A percentile compares a stretch with the other conserved stretches of the same genome.
These are phyloP conservation scores for Bipolaris cookei DNA, from an alignment of 2,329 filamentous ascomycete genomes.

Conservation along the genomic window DNA sequence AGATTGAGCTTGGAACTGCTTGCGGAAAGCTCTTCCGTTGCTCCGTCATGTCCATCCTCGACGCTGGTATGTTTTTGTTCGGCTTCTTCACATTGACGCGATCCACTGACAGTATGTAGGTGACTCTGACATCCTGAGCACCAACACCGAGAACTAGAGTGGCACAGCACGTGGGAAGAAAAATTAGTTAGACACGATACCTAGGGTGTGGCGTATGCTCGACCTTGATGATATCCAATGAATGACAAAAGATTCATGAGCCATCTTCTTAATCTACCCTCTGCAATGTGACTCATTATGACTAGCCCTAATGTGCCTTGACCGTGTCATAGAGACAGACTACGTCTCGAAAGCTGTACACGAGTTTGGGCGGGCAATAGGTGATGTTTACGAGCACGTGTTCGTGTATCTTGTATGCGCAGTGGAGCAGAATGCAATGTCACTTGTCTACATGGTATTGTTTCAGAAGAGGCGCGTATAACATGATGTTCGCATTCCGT, in stretches of 20 bases:
- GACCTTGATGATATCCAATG: constrained; percentile 36
- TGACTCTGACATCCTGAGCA: constrained; percentile 93
- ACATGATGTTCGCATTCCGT: not conserved
- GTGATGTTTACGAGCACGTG: not conserved
- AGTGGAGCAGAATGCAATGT: not conserved
- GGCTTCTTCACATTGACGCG: not conserved
- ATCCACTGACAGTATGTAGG: constrained; percentile 32
- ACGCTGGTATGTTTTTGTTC: constrained; percentile 68
- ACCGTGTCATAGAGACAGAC: no score
- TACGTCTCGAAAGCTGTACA: not conserved
- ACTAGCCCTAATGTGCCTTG: not conserved
- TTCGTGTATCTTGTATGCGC: not conserved
- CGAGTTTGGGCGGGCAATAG: not conserved
- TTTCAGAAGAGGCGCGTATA: not conserved
- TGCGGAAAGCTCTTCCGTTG: constrained; percentile 99
- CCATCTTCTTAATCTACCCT: constrained; percentile 18
- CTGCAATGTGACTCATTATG: constrained; percentile 13
- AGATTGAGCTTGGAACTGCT: constrained; percentile 98
- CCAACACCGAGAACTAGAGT: constrained; percentile 60
- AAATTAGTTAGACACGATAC: constrained; percentile 34
- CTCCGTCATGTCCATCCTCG: constrained; percentile 95
- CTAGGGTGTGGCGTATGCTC: constrained; percentile 27
- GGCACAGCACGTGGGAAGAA: constrained; percentile 7
- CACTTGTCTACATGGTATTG: not conserved
- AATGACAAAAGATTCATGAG: constrained; percentile 35